Conservation (phyloP, 192 early-diverging fungal genomes). For the Diversispora eburnea region DNA sequence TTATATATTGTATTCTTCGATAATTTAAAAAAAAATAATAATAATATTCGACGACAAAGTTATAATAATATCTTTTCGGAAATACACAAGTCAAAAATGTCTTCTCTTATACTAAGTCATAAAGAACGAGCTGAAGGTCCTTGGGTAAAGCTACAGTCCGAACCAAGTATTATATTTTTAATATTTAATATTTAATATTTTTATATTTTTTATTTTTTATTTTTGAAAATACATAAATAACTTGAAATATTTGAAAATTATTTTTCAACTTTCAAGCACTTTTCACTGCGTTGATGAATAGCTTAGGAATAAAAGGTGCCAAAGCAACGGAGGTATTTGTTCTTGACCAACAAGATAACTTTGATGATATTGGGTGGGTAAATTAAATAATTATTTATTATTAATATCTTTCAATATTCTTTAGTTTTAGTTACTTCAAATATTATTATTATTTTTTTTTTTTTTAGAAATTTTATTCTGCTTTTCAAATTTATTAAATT, state of each 20-base stretch:
- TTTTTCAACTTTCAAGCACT: conserved; percentile 33
- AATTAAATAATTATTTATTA: background rate
- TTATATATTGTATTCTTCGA: too few relatives aligned
- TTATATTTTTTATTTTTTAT: background rate
- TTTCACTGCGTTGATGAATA: conserved; percentile 63
- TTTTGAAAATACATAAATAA: background rate
- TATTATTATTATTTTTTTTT: conserved; percentile 25
- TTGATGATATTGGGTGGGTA: conserved; percentile 35
- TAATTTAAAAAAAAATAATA: too few relatives aligned
- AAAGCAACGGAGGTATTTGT: conserved; percentile 62
- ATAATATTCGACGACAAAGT: too few relatives aligned
- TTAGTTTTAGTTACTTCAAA: conserved; percentile 3
- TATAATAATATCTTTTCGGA: too few relatives aligned
- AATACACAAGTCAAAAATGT: background rate
- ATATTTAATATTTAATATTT: background rate
- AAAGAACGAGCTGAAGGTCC: conserved; percentile 4
- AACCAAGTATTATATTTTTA: conserved; percentile 45
- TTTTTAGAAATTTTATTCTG: background rate
- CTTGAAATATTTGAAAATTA: background rate
- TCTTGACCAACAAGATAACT: conserved; percentile 36
- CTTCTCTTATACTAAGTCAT: conserved; percentile 1
- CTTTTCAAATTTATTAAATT: too few relatives aligned
- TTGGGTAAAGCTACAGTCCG: conserved; percentile 63
- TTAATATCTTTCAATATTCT: background rate
- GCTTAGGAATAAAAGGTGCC: conserved; percentile 58